Conservation (phyloP, 2,329 filamentous ascomycete species). For the Xylaria sp. region DNA sequence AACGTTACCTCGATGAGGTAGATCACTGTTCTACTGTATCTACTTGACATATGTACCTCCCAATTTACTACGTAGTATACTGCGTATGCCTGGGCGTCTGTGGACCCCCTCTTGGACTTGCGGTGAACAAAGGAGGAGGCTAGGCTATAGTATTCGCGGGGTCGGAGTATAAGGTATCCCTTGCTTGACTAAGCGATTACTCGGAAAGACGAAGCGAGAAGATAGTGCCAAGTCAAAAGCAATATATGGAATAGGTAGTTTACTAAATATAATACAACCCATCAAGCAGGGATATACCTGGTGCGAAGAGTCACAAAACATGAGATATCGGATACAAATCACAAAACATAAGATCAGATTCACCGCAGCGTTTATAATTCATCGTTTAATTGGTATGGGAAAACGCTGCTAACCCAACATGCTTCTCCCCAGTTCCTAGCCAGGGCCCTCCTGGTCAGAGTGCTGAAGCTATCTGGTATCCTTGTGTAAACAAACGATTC, state of each 20-base stretch:
- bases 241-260: neutral
- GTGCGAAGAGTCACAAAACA: neutral
- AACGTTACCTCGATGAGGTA: no score
- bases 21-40: neutral
- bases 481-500: constrained; percentile 20
- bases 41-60: no score
- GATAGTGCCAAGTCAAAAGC: neutral
- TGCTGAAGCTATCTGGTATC: constrained; percentile 9
- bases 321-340: neutral
- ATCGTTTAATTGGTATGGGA: constrained; percentile 12
- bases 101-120: neutral
- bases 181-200: neutral
- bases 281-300: neutral
- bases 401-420: constrained; percentile 2
- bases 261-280: neutral
- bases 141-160: neutral
- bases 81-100: neutral
- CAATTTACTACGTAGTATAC: no score
- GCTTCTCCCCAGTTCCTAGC: neutral
- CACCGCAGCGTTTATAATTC: neutral
- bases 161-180: neutral
- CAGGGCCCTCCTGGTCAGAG: neutral
- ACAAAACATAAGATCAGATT: constrained; percentile 2
- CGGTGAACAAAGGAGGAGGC: neutral
- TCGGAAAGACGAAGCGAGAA: neutral